These are phyloP conservation scores for Polygonum maritimum DNA, from an alignment of 148 eudicot genomes.

Conservation along the genomic window DNA sequence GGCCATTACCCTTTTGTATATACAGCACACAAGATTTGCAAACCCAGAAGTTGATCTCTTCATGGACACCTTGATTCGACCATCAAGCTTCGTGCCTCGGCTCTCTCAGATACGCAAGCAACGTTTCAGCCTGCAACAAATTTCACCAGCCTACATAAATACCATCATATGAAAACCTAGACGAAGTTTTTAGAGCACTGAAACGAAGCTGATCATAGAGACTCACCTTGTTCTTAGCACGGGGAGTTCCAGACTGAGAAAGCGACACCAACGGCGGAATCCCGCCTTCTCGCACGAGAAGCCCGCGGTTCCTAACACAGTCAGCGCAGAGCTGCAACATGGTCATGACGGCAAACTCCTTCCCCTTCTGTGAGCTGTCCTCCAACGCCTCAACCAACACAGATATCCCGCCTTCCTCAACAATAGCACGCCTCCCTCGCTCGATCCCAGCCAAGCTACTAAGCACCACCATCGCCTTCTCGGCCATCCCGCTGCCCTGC, in stretches of 20 bases:
- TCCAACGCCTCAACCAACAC: slow-evolving; percentile 82
- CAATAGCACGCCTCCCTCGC: slow-evolving; percentile 47
- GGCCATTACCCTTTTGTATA: not conserved
- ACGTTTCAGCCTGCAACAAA: slow-evolving; percentile 55
- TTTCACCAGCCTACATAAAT: not conserved
- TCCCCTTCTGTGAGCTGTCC: slow-evolving; percentile 61
- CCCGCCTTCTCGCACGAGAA: slow-evolving; percentile 79
- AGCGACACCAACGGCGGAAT: slow-evolving; percentile 84
- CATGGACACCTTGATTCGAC: slow-evolving; percentile 17
- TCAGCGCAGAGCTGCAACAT: slow-evolving; percentile 64
- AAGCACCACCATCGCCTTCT: slow-evolving; percentile 88
- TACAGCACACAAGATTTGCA: not conserved
- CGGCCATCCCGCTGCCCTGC: slow-evolving; percentile 55
- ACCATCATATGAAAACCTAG: not conserved
- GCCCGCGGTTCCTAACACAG: slow-evolving; percentile 45
- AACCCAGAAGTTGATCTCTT: not conserved
- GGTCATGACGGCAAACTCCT: slow-evolving; percentile 81
- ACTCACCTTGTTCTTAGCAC: slow-evolving; percentile 80
- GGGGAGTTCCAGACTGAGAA: slow-evolving; percentile 66
- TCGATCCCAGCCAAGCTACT: slow-evolving; percentile 57
- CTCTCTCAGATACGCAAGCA: slow-evolving; percentile 78
- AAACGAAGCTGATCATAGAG: not conserved
- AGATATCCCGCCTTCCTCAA: slow-evolving; percentile 71
- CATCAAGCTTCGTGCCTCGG: slow-evolving; percentile 71
- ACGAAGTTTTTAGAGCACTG: no score